Percentiles rank a stretch among this genome's conserved stretches.
Evolutionary conservation across 306 rosid species (phyloP).

Genomic region (Biancaea sappan): DNA sequence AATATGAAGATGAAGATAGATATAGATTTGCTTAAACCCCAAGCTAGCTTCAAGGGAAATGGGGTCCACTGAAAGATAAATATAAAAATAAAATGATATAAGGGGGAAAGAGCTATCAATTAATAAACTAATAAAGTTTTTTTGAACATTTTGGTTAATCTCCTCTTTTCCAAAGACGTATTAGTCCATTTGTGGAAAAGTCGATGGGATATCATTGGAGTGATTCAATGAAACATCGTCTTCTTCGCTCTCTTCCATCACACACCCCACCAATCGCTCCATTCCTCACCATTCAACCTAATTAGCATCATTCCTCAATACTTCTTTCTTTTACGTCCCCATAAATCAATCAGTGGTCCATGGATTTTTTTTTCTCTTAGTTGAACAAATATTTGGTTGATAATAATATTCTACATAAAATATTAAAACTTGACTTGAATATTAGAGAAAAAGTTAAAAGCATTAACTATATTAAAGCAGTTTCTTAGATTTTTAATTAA

Average conservation of each 20-base stretch:
- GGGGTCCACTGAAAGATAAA: conserved; percentile 3
- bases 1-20: too few relatives aligned
- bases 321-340: too few relatives aligned
- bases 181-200: background rate
- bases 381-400: too few relatives aligned
- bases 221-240: background rate
- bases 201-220: conserved; percentile 10
- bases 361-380: too few relatives aligned
- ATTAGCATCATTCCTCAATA: background rate
- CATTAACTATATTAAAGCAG: too few relatives aligned
- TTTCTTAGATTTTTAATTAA: background rate
- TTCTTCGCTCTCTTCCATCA: background rate
- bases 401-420: too few relatives aligned
- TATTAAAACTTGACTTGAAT: too few relatives aligned
- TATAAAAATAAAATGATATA: too few relatives aligned
- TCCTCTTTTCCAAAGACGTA: background rate
- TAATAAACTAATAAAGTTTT: background rate
- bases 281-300: background rate
- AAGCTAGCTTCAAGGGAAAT: conserved; percentile 19
- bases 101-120: background rate
- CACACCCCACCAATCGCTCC: background rate
- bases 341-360: too few relatives aligned
- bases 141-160: conserved; percentile 15
- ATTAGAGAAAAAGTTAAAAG: too few relatives aligned
- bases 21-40: conserved; percentile 7